Conservation (phyloP, 148 eudicot genomes). For the Camellia japonica region DNA sequence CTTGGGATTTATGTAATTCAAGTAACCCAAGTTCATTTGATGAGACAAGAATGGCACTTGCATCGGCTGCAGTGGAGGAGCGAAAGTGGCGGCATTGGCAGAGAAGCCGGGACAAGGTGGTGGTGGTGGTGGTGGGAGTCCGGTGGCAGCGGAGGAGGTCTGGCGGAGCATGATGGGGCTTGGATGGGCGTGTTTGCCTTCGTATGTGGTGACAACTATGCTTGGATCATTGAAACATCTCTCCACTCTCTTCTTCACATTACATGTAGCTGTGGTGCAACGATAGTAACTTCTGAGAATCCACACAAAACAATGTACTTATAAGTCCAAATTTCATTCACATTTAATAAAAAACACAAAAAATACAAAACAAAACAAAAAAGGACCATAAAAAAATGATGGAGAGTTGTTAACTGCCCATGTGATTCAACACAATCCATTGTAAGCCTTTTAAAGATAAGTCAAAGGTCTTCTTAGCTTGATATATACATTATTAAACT, state of each 20-base stretch:
- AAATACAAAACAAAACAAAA: too few relatives aligned
- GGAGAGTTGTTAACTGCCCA: not conserved
- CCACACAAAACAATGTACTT: too few relatives aligned
- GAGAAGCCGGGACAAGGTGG: slow-evolving; percentile 12
- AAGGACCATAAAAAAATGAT: too few relatives aligned
- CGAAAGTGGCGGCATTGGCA: slow-evolving; percentile 4
- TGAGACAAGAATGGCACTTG: slow-evolving; percentile 13
- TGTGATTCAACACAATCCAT: not conserved
- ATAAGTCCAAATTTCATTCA: not conserved
- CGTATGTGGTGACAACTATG: slow-evolving; percentile 81
- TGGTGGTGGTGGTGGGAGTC: not conserved
- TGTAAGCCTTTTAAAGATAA: too few relatives aligned
- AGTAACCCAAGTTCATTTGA: slow-evolving; percentile 20
- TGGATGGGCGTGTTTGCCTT: slow-evolving; percentile 87
- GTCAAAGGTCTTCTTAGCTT: too few relatives aligned
- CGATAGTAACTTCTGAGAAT: slow-evolving; percentile 82
- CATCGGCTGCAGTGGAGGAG: slow-evolving; percentile 27
- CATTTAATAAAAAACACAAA: too few relatives aligned
- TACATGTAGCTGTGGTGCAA: slow-evolving; percentile 75
- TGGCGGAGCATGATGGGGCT: slow-evolving; percentile 48
- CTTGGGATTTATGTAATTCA: not conserved
- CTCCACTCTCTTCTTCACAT: slow-evolving; percentile 95
- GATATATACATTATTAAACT: too few relatives aligned
- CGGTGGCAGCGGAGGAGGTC: not conserved
- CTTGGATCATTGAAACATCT: slow-evolving; percentile 59